Evolutionary conservation across 768 basidiomycete genomes (phyloP), one percentile per base, ranked within the genome.

Genomic region (Leccinum truebloodii): DNA sequence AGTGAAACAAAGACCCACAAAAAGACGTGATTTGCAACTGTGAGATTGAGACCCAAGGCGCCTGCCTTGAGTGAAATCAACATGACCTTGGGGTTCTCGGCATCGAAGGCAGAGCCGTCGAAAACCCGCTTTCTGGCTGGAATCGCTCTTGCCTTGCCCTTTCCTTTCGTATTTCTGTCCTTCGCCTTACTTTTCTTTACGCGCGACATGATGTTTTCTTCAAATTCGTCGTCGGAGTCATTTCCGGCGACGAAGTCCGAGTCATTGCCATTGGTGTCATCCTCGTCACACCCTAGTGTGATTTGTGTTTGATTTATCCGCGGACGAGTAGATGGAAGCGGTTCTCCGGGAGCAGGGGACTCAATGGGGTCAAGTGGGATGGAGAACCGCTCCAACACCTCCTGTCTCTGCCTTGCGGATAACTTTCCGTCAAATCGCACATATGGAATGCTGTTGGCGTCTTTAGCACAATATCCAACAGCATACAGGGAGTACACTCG

Each of bases 1-100:
- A 44, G 16, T 16, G 14, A 41, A 35, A 20, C 18, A 54, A 14
- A 49, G 6, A 77, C 86, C 76, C 67, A 90, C 89, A 92, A 74
- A 67, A 86, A 90, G 9, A 92, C 90, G 71, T 94, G 91, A 66
- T 94, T 94, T 2, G 93, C 94, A 20, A 89, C 92, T 24, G 93
- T 95, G 64, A 95, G 74, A 72, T 95, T 95, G 57, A 95, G 75
- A 8, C 94, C 94, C 34, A 95, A 80, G 5, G 94, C 92, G 20
- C 94, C 94, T 51, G 85, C 87, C 76, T 94, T 95, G 66, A 95
- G 78, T 6, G 93, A 94, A 57, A 95, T 88, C 55, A 95, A 78
- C 89, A 95, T 87, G 35, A 95, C 87, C 61, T 80, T 82, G 4
- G 94, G 90, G 68, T 87, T 91, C 30, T 69, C 72, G 12, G 73